Evolutionary conservation across 1,284 basidiomycete genomes (phyloP).

Genomic region (Microbotryum intermedium): DNA sequence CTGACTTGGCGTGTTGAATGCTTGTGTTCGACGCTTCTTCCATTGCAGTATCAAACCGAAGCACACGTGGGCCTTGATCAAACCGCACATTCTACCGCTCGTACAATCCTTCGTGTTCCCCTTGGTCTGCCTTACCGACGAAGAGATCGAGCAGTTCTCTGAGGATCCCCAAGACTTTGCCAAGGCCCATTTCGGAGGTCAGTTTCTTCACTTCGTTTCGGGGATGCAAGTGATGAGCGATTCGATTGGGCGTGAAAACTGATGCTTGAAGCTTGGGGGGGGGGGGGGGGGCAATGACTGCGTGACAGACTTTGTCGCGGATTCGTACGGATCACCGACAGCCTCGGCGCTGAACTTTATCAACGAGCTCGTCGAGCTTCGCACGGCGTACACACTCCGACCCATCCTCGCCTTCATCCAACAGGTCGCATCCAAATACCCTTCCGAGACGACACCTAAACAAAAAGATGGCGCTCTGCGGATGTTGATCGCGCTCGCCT

Average conservation of each 20-base stretch:
- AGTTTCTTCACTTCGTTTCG: slow-evolving; percentile 32
- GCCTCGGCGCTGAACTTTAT: slow-evolving; percentile 69
- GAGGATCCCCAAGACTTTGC: slow-evolving; percentile 70
- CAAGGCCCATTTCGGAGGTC: slow-evolving; percentile 56
- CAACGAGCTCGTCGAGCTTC: slow-evolving; percentile 60
- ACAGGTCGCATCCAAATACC: slow-evolving; percentile 43
- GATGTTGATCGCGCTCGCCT: slow-evolving; percentile 60
- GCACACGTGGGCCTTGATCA: slow-evolving; percentile 71
- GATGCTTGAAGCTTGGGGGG: neutral
- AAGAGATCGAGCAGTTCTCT: slow-evolving; percentile 61
- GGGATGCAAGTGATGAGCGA: too few relatives aligned
- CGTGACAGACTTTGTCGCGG: slow-evolving; percentile 65
- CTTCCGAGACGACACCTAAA: slow-evolving; percentile 39
- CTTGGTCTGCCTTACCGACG: slow-evolving; percentile 65
- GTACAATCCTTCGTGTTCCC: slow-evolving; percentile 72
- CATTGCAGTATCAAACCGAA: slow-evolving; percentile 70
- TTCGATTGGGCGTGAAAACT: neutral
- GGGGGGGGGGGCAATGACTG: too few relatives aligned
- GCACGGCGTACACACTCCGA: slow-evolving; percentile 67
- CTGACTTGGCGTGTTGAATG: neutral
- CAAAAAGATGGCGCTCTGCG: slow-evolving; percentile 74
- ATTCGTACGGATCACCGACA: slow-evolving; percentile 57
- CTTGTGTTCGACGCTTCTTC: neutral
- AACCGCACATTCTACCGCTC: slow-evolving; percentile 66
- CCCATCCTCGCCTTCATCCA: slow-evolving; percentile 69